These are phyloP conservation scores for Aspergillus campestris DNA, from an alignment of 495 filamentous ascomycete species.

Conservation along the genomic window DNA sequence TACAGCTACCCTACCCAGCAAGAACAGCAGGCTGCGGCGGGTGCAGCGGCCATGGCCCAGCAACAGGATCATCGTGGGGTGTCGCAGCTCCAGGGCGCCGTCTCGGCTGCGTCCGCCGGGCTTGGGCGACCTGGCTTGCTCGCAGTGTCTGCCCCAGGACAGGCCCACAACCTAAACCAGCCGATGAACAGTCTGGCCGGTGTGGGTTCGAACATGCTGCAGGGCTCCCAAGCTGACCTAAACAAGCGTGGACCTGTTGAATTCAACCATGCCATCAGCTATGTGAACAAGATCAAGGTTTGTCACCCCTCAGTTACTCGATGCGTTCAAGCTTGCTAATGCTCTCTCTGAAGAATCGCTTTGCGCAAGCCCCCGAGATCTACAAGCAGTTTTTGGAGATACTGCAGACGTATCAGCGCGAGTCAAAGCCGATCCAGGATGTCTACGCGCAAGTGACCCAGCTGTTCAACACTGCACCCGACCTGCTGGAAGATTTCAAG, in stretches of 20 bases:
- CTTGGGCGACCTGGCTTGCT: conserved; percentile 34
- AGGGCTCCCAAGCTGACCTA: conserved; percentile 50
- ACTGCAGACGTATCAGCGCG: conserved; percentile 94
- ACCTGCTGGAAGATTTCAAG: conserved; percentile 97
- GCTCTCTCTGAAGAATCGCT: conserved; percentile 64
- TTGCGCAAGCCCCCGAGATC: conserved; percentile 88
- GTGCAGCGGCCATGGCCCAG: conserved; percentile 48
- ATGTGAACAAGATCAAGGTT: conserved; percentile 99
- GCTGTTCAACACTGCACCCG: conserved; percentile 88
- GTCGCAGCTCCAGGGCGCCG: conserved; percentile 70
- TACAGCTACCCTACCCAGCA: conserved; percentile 39
- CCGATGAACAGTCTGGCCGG: conserved; percentile 38
- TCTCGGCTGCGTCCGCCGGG: conserved; percentile 50
- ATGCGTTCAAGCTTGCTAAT: too few species aligned
- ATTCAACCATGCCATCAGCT: conserved; percentile 99
- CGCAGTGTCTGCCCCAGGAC: conserved; percentile 36
- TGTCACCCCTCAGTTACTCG: conserved; percentile 9
- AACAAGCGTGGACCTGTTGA: conserved; percentile 93
- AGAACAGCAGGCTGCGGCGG: conserved; percentile 41
- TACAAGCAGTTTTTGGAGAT: conserved; percentile 99
- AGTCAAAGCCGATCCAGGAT: conserved; percentile 97
- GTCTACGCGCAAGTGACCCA: conserved; percentile 96
- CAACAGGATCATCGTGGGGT: conserved; percentile 77
- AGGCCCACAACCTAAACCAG: conserved; percentile 40
- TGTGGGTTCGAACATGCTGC: conserved; percentile 36